phyloP scores from a whole-genome alignment of 805 yeast species.

The Brettanomyces naardenensis region DNA sequence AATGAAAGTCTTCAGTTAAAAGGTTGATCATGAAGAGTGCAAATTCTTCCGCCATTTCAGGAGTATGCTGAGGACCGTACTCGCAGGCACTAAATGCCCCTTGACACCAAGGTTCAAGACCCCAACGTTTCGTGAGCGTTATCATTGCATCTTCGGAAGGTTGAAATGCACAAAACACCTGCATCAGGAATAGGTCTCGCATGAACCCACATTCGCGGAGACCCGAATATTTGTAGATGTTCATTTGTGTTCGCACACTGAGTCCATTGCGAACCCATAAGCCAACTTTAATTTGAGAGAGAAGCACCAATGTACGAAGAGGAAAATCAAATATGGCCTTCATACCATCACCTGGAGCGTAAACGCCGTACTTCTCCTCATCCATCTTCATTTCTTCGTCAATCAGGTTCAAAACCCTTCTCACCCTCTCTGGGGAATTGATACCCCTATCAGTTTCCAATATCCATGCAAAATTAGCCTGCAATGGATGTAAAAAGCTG shows the following conservation, averaged over 20 bases:
- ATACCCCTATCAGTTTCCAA: slow-evolving; percentile 40
- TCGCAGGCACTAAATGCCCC: slow-evolving; percentile 38
- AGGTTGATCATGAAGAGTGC: slow-evolving; percentile 58
- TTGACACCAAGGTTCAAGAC: slow-evolving; percentile 42
- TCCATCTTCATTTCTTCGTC: slow-evolving; percentile 6
- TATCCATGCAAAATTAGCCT: slow-evolving; percentile 64
- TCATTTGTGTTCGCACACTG: slow-evolving; percentile 70
- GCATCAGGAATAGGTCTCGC: slow-evolving; percentile 70
- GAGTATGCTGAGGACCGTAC: slow-evolving; percentile 23
- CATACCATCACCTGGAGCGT: slow-evolving; percentile 12
- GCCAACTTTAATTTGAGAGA: slow-evolving; percentile 82
- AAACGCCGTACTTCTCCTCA: slow-evolving; percentile 2
- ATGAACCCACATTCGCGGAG: slow-evolving; percentile 76
- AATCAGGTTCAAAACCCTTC: slow-evolving; percentile 7
- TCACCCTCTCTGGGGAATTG: slow-evolving; percentile 7
- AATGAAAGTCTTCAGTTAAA: slow-evolving; percentile 57
- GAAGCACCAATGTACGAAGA: slow-evolving; percentile 62
- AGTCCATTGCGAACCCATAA: slow-evolving; percentile 94
- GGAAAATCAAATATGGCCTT: slow-evolving; percentile 60
- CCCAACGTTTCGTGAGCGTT: slow-evolving; percentile 65
- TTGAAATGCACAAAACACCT: slow-evolving; percentile 42
- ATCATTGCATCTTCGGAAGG: slow-evolving; percentile 48
- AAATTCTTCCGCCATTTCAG: slow-evolving; percentile 68
- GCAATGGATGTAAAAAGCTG: slow-evolving; percentile 76
- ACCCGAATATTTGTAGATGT: slow-evolving; percentile 69